Evolutionary conservation across 306 rosid genomes (phyloP), one percentile per base, ranked within the genome.

Genomic region (Rubus idaeus): DNA sequence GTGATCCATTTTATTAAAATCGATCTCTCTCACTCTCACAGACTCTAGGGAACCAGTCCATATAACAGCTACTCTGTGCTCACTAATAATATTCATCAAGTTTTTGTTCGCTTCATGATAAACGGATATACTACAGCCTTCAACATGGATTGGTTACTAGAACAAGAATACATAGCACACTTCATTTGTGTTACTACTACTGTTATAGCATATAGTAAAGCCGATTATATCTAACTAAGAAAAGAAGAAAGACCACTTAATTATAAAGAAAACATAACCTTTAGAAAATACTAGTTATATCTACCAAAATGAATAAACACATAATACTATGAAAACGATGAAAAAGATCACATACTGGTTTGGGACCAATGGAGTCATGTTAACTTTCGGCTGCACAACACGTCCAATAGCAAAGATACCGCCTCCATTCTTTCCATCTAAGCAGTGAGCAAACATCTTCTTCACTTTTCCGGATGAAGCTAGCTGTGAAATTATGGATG

Each of bases 381-480:
- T 95, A 81, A 95, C 99, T 90, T 88, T 83, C 67, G 99, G 99
- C 72, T 90, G 96, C 80, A 92, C 97, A 76, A 95, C 97, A 82
- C 86, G 97, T 71, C 99, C 99, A 75, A 95, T 90, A 41, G 97
- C 99, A 86, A 95, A 95, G 61, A 95, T 92, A 81, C 99, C 99
- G 23, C 99, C 99, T 73, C 97, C 99, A 86, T 88, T 92, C 76
- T 78, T 82, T 84, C 99, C 97, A 85, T 95, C 90, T 77, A 95
- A 89, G 88, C 99, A 95, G 83, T 95, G 99, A 79, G 99, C 99
- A 90, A 95, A 95, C 91, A 92, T 95, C 88, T 92, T 95, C 85
- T 87, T 89, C 77, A 95, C 97, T 83, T 87, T 87, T 63, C 94
- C 91, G n/a, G 97, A 89, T 47, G 91, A 84, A 74, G 96, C 96